Base-by-base conservation (phyloP, 1,139 yeast genomes). In the Suhomyces wounanorum region DNA sequence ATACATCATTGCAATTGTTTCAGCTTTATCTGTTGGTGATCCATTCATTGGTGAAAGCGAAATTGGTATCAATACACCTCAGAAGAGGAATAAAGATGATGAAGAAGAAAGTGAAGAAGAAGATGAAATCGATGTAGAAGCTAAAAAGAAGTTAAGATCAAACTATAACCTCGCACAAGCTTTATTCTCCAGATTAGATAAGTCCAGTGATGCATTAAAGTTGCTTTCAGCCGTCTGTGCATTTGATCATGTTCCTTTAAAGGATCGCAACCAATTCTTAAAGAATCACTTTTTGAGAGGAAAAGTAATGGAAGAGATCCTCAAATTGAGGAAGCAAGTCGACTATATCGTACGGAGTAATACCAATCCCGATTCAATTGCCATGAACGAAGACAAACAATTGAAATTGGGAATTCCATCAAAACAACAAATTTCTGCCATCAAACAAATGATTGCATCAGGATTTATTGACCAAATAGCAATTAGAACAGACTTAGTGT, bases 381-480 rank as follows among this genome's bases (percentile, higher is more conserved):
- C 89, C 0, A 49, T 47, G 33, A 70, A 77, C 1, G 68, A 71
- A 8, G 57, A 55, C 7, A 77, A 73, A n/a, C 67, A 74, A 21
- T 59, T 82, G 56, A 86, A 84, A 61, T 72, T 90, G 28, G 81
- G 78, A 0, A 83, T 89, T 9, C 99, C 99, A 0, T 68, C 78
- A 9, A 78, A 81, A 45, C 66, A 70, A 14, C 99, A 95, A 70
- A 65, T 90, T 10, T 79, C 83, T 49, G 87, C 96, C 1, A 71
- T 95, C 57, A 92, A 91, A 63, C 99, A 95, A 67, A 92, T 95
- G 84, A 75, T 94, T 9, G 83, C 97, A 2, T 86, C 97, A 0
- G 99, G 99, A 0, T 95, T 89, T 61, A 77, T 94, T 45, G 99
- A 95, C 65, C 96, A 89, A 63, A 81, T 94, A 17, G 96, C 96